Evolutionary conservation across 2,329 filamentous ascomycete genomes (phyloP), one percentile per base, ranked within the genome.

Genomic region (Cordyceps farinosa): DNA sequence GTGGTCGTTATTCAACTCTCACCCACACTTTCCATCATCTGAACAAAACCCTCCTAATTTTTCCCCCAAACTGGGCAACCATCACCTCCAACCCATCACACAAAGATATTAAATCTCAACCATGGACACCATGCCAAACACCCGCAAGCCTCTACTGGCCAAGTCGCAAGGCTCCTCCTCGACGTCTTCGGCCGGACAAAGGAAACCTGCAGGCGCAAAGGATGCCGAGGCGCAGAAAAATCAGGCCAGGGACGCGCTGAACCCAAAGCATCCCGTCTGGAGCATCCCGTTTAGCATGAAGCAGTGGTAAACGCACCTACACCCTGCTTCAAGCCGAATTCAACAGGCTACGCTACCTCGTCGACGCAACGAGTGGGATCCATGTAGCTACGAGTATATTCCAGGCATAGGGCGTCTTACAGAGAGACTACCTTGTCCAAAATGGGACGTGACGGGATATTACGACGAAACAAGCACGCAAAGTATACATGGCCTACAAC

Each of bases 201-300:
- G 4, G 1, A 13, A 34, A 36, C 6, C 34, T 9, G 7, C n/a
- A 29, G 8, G 13, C 34, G n/a, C 1, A 1, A 30, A 38, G 38
- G 44, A 59, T 1, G 32, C n/a, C 2, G 34, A 22, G 5, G 22
- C 34, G 10, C 44, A 15, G 29, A 22, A 44, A 22, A 36, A 17
- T 13, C 3, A 17, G 5, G 36, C 11, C 58, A 53, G 29, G 27
- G 27, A 30, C 3, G 36, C 7, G 7, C 38, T 45, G 15, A 52
- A 52, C 8, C 58, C 58, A 3, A n/a, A 61, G 27, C 38, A 61
- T 40, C 58, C 58, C 38, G 47, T 61, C 17, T 61, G 29, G 36
- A 53, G 48, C 38, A 53, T 53, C 3, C 48, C 48, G 5, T 53
- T 61, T 32, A 44, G 29, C 27, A 44, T 61, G 50, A 36, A 48